phyloP scores from a whole-genome alignment of 1,139 yeast genomes.

The Meyerozyma smithsonii region DNA sequence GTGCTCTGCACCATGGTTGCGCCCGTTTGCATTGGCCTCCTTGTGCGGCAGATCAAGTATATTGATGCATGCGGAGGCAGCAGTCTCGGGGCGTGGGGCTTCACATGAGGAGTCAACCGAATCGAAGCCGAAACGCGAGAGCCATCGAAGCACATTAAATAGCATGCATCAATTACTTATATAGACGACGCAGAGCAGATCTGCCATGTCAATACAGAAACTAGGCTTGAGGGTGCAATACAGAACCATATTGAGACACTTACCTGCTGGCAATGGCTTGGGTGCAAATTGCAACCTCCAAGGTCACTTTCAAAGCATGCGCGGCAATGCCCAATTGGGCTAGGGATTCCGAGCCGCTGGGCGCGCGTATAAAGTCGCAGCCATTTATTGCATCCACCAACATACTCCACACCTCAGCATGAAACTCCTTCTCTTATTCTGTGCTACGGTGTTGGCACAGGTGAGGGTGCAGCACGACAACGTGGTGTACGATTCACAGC shows the following conservation, averaged over 20 bases:
- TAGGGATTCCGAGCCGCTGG: not conserved
- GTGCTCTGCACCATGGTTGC: slow-evolving; percentile 2
- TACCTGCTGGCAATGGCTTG: no score
- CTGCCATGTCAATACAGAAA: no score
- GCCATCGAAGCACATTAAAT: no score
- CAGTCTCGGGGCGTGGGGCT: slow-evolving; percentile 1
- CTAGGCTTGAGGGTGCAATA: no score
- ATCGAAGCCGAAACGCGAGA: not conserved
- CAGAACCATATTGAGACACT: no score
- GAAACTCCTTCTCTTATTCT: not conserved
- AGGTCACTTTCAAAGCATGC: no score
- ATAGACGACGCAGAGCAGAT: no score
- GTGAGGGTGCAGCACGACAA: slow-evolving; percentile 3
- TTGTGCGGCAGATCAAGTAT: slow-evolving; percentile 1
- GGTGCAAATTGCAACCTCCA: not conserved
- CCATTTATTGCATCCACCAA: not conserved
- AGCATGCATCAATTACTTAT: no score
- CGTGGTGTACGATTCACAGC: slow-evolving; percentile 4
- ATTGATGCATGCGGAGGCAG: slow-evolving; percentile 1
- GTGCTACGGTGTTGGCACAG: not conserved
- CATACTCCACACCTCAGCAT: not conserved
- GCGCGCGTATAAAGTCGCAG: slow-evolving; percentile 1
- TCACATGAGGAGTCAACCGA: not conserved
- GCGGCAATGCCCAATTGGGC: not conserved
- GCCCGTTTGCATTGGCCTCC: not conserved